phyloP scores from a whole-genome alignment of 805 yeast species.

The Tetrapisispora namnaoensis region DNA sequence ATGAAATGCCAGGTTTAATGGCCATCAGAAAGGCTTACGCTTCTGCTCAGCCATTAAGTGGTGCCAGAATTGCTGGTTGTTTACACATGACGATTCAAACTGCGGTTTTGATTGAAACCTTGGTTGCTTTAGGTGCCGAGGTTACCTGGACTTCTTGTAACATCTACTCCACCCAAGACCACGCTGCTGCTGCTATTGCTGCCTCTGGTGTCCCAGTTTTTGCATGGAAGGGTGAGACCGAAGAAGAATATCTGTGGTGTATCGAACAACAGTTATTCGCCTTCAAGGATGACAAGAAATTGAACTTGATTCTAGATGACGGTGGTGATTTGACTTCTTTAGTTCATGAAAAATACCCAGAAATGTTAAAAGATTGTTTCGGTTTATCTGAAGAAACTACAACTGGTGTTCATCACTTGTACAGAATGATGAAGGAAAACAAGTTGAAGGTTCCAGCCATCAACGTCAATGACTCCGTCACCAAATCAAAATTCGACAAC shows the following conservation, averaged over 20 bases:
- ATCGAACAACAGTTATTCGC: constrained; percentile 97
- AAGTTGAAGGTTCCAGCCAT: constrained; percentile 95
- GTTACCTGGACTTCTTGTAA: constrained; percentile 99
- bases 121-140: constrained; percentile 96
- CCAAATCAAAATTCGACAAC: constrained; percentile 99
- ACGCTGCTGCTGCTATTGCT: constrained; percentile 99
- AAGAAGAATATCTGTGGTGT: constrained; percentile 99
- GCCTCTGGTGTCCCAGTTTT: constrained; percentile 98
- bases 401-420: constrained; percentile 98
- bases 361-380: constrained; percentile 85
- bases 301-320: constrained; percentile 95
- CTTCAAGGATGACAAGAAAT: constrained; percentile 89
- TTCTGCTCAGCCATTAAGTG: constrained; percentile 84
- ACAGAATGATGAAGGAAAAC: constrained; percentile 86
- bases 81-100: constrained; percentile 99
- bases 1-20: constrained; percentile 99
- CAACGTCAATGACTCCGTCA: constrained; percentile 96
- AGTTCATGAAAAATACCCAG: constrained; percentile 97
- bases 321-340: constrained; percentile 98
- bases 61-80: constrained; percentile 98
- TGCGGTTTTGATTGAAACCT: constrained; percentile 95
- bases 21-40: constrained; percentile 91
- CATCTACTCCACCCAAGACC: constrained; percentile 99
- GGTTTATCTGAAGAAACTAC: constrained; percentile 99
- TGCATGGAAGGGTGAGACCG: constrained; percentile 99